Evolutionary conservation across 768 basidiomycete species (phyloP).

Genomic region (Trametes elegans): DNA sequence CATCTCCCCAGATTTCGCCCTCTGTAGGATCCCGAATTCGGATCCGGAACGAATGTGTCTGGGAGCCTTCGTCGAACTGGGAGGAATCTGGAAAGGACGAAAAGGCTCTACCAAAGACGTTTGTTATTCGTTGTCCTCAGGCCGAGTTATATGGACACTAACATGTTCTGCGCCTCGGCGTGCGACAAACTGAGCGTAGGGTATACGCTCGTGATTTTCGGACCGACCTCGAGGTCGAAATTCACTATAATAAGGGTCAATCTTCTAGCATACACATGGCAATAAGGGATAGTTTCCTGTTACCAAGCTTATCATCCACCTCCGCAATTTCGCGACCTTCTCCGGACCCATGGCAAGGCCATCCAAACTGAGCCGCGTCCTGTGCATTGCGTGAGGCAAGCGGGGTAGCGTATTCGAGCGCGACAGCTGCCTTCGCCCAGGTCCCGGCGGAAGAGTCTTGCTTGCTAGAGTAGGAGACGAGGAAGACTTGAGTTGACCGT

Average conservation of each 20-base stretch:
- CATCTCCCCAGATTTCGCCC: conserved; percentile 16
- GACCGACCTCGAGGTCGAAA: conserved; percentile 88
- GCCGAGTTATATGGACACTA: conserved; percentile 26
- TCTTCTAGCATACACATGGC: background rate
- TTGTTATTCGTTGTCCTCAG: conserved; percentile 6
- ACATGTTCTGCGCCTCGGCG: conserved; percentile 84
- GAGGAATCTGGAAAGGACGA: conserved; percentile 89
- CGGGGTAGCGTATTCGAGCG: conserved; percentile 49
- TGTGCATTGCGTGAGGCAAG: conserved; percentile 29
- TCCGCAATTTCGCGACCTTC: conserved; percentile 47
- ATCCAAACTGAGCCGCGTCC: conserved; percentile 28
- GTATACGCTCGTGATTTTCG: conserved; percentile 68
- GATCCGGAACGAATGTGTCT: conserved; percentile 85
- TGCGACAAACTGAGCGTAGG: conserved; percentile 64
- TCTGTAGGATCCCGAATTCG: conserved; percentile 39
- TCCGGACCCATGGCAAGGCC: conserved; percentile 47
- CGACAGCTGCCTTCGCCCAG: conserved; percentile 29
- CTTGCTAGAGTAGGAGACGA: conserved; percentile 32
- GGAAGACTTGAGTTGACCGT: conserved; percentile 30
- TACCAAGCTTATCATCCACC: conserved; percentile 69
- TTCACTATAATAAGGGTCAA: conserved; percentile 50
- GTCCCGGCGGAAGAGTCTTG: conserved; percentile 5
- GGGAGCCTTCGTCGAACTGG: conserved; percentile 80
- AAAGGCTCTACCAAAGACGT: conserved; percentile 61
- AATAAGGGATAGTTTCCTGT: conserved; percentile 47